Percentiles rank a stretch among this genome's conserved stretches.
Conservation (phyloP, 441 rosid species). For the Metrosideros polymorpha region DNA sequence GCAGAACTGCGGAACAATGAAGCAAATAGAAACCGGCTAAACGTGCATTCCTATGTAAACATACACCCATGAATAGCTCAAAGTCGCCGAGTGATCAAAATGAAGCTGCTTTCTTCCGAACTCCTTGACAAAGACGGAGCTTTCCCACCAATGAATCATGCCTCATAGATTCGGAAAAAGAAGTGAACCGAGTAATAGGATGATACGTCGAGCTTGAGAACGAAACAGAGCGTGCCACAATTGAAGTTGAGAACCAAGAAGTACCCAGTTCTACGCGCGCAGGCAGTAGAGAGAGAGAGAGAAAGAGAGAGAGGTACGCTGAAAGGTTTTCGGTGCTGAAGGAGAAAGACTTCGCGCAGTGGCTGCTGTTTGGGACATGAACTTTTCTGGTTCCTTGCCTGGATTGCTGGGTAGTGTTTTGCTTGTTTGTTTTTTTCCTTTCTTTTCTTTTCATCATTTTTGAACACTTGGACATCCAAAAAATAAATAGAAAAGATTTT, state of each 20-base stretch:
- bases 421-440: too few relatives aligned
- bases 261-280: not conserved
- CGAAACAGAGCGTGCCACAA: not conserved
- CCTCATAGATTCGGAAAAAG: not conserved
- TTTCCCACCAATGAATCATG: not conserved
- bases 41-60: conserved; percentile 3
- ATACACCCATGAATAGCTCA: conserved; percentile 15
- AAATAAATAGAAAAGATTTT: too few relatives aligned
- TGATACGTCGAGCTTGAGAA: not conserved
- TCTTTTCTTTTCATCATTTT: too few relatives aligned
- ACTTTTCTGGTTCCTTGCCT: not conserved
- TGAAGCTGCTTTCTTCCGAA: not conserved
- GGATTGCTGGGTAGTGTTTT: not conserved
- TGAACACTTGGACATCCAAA: too few relatives aligned
- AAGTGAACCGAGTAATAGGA: not conserved
- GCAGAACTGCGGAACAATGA: not conserved
- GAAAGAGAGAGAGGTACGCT: not conserved
- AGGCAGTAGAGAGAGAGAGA: not conserved
- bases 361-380: not conserved
- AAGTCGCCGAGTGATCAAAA: not conserved
- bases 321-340: not conserved
- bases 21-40: conserved; percentile 7
- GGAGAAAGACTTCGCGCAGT: not conserved
- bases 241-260: not conserved
- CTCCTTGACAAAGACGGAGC: not conserved